phyloP scores from a whole-genome alignment of 2,329 filamentous ascomycete genomes.

The Fusarium graminum region DNA sequence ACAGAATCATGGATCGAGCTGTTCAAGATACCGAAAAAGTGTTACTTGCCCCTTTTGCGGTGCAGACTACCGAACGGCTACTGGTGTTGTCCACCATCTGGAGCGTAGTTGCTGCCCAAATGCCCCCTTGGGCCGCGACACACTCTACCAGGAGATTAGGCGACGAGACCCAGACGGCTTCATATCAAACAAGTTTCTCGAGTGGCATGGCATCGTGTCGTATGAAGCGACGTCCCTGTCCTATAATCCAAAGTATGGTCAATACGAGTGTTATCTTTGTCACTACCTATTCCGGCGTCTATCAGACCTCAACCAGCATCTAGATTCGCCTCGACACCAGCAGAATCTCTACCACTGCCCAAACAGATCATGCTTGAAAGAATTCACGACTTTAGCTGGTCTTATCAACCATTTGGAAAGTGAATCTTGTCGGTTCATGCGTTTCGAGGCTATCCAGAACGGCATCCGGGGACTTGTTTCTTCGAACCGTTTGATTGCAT shows the following conservation, averaged over 20 bases:
- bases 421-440: slow-evolving; percentile 56
- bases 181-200: slow-evolving; percentile 66
- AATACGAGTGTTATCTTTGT: slow-evolving; percentile 59
- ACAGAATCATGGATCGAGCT: not conserved
- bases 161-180: slow-evolving; percentile 60
- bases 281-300: slow-evolving; percentile 56
- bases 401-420: slow-evolving; percentile 61
- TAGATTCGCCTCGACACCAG: slow-evolving; percentile 62
- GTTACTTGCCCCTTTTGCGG: slow-evolving; percentile 69
- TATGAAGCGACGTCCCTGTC: slow-evolving; percentile 57
- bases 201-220: slow-evolving; percentile 54
- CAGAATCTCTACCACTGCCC: slow-evolving; percentile 59
- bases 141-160: slow-evolving; percentile 61
- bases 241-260: slow-evolving; percentile 57
- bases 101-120: slow-evolving; percentile 66
- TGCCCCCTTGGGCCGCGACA: slow-evolving; percentile 62
- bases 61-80: slow-evolving; percentile 60
- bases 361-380: slow-evolving; percentile 49
- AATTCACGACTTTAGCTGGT: slow-evolving; percentile 58
- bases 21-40: not conserved
- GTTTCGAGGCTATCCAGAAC: slow-evolving; percentile 55
- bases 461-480: slow-evolving; percentile 44
- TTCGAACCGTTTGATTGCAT: slow-evolving; percentile 20
- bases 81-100: slow-evolving; percentile 68
- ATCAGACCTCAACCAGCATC: slow-evolving; percentile 62